A percentile compares a stretch with the other conserved stretches of the same genome.
Evolutionary conservation across 2,329 filamentous ascomycete species (phyloP).

Genomic region (Paraphaeosphaeria minitans): DNA sequence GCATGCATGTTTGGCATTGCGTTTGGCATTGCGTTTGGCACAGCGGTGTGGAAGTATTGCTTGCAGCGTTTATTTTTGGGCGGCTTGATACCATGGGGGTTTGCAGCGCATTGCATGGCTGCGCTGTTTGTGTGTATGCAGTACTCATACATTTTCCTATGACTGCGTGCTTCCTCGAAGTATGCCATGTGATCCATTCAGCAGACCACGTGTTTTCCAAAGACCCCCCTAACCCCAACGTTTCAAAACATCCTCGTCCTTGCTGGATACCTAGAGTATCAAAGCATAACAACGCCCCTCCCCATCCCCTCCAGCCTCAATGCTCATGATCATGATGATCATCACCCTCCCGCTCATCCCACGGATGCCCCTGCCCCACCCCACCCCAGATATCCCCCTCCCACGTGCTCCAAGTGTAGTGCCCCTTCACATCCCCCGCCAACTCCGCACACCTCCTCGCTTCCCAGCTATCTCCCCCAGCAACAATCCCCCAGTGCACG

Average conservation of each 20-base stretch:
- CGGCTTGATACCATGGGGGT: background rate
- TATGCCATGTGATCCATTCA: background rate
- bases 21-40: background rate
- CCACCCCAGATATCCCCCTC: constrained; percentile 29
- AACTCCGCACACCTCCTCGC: constrained; percentile 28
- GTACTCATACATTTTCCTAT: background rate
- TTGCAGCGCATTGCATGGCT: background rate
- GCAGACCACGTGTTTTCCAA: background rate
- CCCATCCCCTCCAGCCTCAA: background rate
- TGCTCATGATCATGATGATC: constrained; percentile 3
- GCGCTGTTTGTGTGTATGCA: background rate
- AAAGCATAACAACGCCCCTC: background rate
- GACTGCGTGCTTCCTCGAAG: background rate
- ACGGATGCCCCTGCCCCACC: constrained; percentile 16
- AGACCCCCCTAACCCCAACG: background rate
- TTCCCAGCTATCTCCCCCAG: constrained; percentile 34
- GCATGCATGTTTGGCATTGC: too few relatives aligned
- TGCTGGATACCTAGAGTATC: too few relatives aligned
- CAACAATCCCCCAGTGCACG: constrained; percentile 32
- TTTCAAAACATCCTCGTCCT: too few relatives aligned
- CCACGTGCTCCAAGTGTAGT: constrained; percentile 35
- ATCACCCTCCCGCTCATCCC: constrained; percentile 11
- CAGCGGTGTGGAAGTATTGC: background rate
- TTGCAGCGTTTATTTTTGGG: background rate
- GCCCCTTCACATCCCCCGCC: constrained; percentile 28